Evolutionary conservation across 2,329 filamentous ascomycete genomes (phyloP).

Genomic region (Colletotrichum cuscutae): DNA sequence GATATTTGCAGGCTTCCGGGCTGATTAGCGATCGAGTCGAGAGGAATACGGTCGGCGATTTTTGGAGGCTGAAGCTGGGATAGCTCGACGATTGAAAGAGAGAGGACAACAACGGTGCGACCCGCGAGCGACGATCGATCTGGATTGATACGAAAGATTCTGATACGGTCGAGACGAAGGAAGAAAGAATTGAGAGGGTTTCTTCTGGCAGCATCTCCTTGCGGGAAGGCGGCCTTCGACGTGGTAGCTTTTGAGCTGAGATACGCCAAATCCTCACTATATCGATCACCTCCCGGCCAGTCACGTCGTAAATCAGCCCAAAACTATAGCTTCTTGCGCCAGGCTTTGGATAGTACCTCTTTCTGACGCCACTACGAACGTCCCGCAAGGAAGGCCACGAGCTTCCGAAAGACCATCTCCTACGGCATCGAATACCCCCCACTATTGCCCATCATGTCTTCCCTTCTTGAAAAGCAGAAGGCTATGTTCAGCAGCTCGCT

Average conservation of each 20-base stretch:
- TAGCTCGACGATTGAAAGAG: not conserved
- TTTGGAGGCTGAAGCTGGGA: conserved; percentile 7
- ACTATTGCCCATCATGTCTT: conserved; percentile 58
- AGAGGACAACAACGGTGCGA: not conserved
- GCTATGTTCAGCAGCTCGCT: conserved; percentile 71
- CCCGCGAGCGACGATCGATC: not conserved
- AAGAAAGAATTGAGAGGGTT: not conserved
- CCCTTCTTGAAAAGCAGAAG: conserved; percentile 74
- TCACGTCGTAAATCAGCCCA: not conserved
- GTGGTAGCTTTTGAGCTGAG: not conserved
- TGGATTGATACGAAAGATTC: not conserved
- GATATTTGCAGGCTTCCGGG: not conserved
- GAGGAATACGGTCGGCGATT: not conserved
- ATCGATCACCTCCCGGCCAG: not conserved
- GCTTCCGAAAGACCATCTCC: too few species aligned
- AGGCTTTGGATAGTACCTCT: not conserved
- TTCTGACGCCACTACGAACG: not conserved
- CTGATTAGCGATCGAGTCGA: not conserved
- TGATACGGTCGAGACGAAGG: not conserved
- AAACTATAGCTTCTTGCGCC: not conserved
- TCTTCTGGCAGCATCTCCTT: not conserved
- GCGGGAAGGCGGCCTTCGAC: not conserved
- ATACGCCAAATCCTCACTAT: not conserved
- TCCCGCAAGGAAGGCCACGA: not conserved
- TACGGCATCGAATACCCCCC: not conserved